Evolutionary conservation across 192 early-diverging fungal species (phyloP), one percentile per base, ranked within the genome.

Genomic region (Mortierella antarctica): DNA sequence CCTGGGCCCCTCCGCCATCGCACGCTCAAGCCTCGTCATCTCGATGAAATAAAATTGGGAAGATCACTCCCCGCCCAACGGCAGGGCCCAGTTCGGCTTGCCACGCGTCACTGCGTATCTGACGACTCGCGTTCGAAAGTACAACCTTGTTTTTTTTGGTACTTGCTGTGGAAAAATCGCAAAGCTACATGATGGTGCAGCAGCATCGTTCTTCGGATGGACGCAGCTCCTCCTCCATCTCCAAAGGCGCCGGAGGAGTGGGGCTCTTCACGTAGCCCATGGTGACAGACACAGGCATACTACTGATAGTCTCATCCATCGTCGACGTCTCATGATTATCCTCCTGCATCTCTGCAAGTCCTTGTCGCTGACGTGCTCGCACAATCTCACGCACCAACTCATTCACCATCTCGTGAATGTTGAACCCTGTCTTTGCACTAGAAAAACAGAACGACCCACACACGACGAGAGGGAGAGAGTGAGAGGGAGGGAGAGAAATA

Each of bases 361-460:
- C 48, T 10, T n/a, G 7, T 23, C 51, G 1, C 20, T 60, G 42
- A 18, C 45, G 44, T 54, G 31, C 20, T 39, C 67, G 62, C 8
- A 60, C 77, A 53, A 80, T 68, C 45, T 71, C 65, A 9, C 70
- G 77, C 0, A 80, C 77, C 1, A 80, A 60, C 15, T 51, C 77
- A 13, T 51, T 52, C 40, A 80, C 52, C 65, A 72, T 72, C 18
- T 80, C 77, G 31, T 80, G 50, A 18, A 80, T 72, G 21, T 80
- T 67, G 5, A 68, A 18, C 8, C 70, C 77, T 6, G 70, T 72
- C 60, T 80, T 80, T 41, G 77, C 77, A 57, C 77, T 77, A 55
- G 39, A 21, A 55, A 20, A 21, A 2, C 11, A 9, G 31, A 31
- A 23, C 5, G n/a, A 56, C 62, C 50, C 20, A 45, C 0, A 45